These are phyloP conservation scores for Talaromyces wortmannii DNA, from an alignment of 495 filamentous ascomycete species.

Conservation along the genomic window DNA sequence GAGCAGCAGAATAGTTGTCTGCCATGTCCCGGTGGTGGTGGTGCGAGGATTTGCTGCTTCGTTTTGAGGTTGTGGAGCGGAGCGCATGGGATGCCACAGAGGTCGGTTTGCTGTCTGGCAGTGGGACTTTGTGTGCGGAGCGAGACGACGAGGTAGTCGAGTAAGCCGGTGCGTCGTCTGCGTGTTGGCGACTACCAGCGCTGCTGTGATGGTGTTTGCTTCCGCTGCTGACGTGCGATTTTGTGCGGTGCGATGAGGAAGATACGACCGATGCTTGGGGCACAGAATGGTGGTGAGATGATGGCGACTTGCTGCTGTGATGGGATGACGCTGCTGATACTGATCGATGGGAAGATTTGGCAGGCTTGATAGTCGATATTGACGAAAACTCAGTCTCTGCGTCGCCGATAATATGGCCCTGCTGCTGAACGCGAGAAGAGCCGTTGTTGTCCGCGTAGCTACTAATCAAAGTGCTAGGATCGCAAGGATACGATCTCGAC, in stretches of 20 bases:
- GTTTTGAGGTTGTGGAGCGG: not conserved
- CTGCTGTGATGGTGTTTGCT: not conserved
- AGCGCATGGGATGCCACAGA: conserved; percentile 10
- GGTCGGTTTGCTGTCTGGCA: conserved; percentile 17
- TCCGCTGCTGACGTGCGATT: not conserved
- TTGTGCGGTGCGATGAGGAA: not conserved
- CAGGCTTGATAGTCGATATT: conserved; percentile 36
- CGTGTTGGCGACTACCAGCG: not conserved
- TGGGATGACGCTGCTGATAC: conserved; percentile 12
- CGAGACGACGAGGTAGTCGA: conserved; percentile 14
- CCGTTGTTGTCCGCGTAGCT: conserved; percentile 25
- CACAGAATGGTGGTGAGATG: conserved; percentile 7
- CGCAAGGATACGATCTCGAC: conserved; percentile 20
- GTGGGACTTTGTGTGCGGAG: conserved; percentile 21
- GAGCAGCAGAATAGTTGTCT: not conserved
- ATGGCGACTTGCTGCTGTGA: conserved; percentile 12
- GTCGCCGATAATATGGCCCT: conserved; percentile 11
- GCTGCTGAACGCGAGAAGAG: conserved; percentile 15
- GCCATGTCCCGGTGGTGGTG: not conserved
- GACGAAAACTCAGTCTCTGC: conserved; percentile 30
- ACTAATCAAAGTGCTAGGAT: conserved; percentile 32
- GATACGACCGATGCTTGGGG: not conserved
- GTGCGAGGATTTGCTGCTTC: not conserved
- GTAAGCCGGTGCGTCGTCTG: not conserved
- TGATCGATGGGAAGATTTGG: conserved; percentile 17